Conservation (phyloP, 139 green algal species). For the Zygnema cylindricum region DNA sequence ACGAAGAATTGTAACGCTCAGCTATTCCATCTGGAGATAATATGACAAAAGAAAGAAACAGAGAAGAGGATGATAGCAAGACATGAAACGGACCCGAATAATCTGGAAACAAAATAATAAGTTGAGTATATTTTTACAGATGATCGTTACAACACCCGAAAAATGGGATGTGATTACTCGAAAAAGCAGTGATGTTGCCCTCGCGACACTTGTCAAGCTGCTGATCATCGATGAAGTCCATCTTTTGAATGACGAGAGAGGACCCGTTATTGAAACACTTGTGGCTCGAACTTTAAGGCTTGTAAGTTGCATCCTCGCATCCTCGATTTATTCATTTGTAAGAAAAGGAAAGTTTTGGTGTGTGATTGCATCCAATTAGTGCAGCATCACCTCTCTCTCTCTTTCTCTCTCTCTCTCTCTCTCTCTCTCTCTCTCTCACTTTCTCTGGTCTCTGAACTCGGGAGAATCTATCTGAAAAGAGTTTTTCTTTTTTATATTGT, state of each 20-base stretch:
- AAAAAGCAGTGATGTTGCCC: slow-evolving; percentile 77
- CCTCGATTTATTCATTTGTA: neutral
- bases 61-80: no score
- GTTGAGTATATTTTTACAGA: slow-evolving; percentile 81
- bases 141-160: slow-evolving; percentile 99
- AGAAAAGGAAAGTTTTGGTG: neutral
- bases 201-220: slow-evolving; percentile 81
- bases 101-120: no score
- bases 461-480: neutral
- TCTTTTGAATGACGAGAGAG: slow-evolving; percentile 95
- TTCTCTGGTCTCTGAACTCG: neutral
- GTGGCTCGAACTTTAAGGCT: slow-evolving; percentile 89
- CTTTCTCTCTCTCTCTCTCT: slow-evolving; percentile 1
- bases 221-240: slow-evolving; percentile 95
- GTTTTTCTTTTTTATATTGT: neutral
- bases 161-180: slow-evolving; percentile 99
- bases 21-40: no score
- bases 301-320: no score
- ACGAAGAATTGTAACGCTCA: no score
- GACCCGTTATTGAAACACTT: slow-evolving; percentile 96
- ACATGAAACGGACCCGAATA: no score
- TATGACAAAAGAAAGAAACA: no score
- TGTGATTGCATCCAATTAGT: no score
- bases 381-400: neutral
- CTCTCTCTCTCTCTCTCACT: neutral